Conservation (phyloP, 495 filamentous ascomycete species). For the Aspergillus panamensis region DNA sequence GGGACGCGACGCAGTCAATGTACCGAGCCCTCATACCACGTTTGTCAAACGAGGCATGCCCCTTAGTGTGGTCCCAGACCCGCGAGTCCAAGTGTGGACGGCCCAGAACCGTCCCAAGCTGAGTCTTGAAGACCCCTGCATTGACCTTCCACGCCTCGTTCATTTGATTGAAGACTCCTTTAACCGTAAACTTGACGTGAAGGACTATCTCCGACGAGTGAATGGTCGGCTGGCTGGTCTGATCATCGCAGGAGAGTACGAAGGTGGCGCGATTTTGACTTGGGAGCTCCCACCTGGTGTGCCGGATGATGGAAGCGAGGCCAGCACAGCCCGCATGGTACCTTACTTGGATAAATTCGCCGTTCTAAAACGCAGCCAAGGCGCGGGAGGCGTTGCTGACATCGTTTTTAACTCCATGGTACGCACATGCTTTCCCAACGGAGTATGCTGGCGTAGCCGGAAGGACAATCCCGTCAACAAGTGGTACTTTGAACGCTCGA, state of each 20-base stretch:
- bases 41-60: slow-evolving; percentile 91
- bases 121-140: slow-evolving; percentile 68
- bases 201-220: slow-evolving; percentile 76
- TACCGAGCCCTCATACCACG: slow-evolving; percentile 54
- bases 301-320: slow-evolving; percentile 48
- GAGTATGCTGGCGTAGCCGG: slow-evolving; percentile 77
- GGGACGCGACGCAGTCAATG: slow-evolving; percentile 27
- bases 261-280: slow-evolving; percentile 90
- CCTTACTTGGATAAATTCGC: slow-evolving; percentile 99
- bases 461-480: slow-evolving; percentile 85
- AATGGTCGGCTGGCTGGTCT: slow-evolving; percentile 76
- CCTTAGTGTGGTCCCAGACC: slow-evolving; percentile 75
- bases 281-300: slow-evolving; percentile 79
- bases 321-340: slow-evolving; percentile 57
- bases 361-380: slow-evolving; percentile 82
- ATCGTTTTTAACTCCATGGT: slow-evolving; percentile 96
- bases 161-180: slow-evolving; percentile 95
- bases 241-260: slow-evolving; percentile 94
- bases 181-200: slow-evolving; percentile 73
- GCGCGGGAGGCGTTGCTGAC: slow-evolving; percentile 88
- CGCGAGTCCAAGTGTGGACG: slow-evolving; percentile 59
- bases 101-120: slow-evolving; percentile 56
- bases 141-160: slow-evolving; percentile 78
- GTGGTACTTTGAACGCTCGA: slow-evolving; percentile 91
- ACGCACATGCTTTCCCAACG: slow-evolving; percentile 73